These are phyloP conservation scores for Euphorbia peplus DNA, from an alignment of 345 rosid genomes.

Conservation along the genomic window DNA sequence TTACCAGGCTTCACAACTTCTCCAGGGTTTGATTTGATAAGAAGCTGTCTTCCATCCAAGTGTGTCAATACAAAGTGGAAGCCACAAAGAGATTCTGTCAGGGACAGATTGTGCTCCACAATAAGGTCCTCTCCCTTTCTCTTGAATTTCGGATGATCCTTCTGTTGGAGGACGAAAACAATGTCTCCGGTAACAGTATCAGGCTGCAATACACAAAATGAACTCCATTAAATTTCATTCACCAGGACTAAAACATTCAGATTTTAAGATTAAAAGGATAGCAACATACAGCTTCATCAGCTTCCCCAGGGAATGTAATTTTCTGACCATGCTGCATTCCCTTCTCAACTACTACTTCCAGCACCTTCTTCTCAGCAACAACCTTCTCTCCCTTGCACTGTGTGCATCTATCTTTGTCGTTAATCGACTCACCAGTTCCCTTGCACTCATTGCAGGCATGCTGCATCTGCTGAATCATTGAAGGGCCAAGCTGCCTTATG, in stretches of 20 bases:
- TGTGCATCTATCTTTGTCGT: slow-evolving; percentile 69
- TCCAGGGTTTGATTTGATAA: slow-evolving; percentile 77
- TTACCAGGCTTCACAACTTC: slow-evolving; percentile 88
- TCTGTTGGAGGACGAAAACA: slow-evolving; percentile 79
- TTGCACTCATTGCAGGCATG: slow-evolving; percentile 85
- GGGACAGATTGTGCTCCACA: slow-evolving; percentile 72
- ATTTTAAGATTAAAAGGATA: background rate
- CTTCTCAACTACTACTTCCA: slow-evolving; percentile 82
- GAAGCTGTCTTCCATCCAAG: slow-evolving; percentile 83
- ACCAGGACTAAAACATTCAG: background rate
- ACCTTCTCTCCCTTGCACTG: slow-evolving; percentile 89
- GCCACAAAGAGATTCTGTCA: slow-evolving; percentile 89
- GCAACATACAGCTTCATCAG: slow-evolving; percentile 72
- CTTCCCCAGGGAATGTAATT: slow-evolving; percentile 87
- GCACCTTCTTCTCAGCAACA: slow-evolving; percentile 72
- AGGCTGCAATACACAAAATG: slow-evolving; percentile 53
- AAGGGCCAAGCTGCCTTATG: slow-evolving; percentile 80
- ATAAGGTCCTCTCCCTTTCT: slow-evolving; percentile 82
- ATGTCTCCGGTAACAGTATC: slow-evolving; percentile 83
- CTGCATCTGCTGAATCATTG: slow-evolving; percentile 96
- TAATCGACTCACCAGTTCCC: slow-evolving; percentile 82
- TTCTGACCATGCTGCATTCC: slow-evolving; percentile 93
- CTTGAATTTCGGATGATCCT: slow-evolving; percentile 86
- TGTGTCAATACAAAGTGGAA: slow-evolving; percentile 75
- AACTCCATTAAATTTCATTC: background rate